Percentiles rank a stretch among this genome's conserved stretches.
Conservation (phyloP, 2,329 filamentous ascomycete species). For the Exophiala sideris region DNA sequence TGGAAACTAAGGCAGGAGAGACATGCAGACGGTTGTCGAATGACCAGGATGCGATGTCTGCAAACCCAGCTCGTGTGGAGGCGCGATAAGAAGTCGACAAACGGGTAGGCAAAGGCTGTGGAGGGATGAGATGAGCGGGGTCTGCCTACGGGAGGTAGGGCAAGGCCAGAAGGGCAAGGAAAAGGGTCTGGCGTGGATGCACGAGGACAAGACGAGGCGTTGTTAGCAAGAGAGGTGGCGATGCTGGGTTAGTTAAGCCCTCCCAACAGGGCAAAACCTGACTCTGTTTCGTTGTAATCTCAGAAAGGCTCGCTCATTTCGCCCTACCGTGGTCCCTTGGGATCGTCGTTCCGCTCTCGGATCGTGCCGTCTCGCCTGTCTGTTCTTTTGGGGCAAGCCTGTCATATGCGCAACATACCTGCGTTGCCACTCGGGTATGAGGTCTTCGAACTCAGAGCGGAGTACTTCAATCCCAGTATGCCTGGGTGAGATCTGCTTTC, state of each 20-base stretch:
- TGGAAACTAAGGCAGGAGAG: slow-evolving; percentile 1
- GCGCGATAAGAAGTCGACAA: slow-evolving; percentile 10
- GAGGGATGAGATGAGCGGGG: slow-evolving; percentile 2
- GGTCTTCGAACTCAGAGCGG: background rate
- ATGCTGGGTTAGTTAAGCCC: slow-evolving; percentile 12
- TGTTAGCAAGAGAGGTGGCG: slow-evolving; percentile 11
- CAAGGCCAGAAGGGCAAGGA: slow-evolving; percentile 3
- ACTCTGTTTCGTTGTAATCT: background rate
- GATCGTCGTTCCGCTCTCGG: slow-evolving; percentile 3
- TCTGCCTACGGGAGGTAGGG: slow-evolving; percentile 4
- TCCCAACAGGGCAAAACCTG: background rate
- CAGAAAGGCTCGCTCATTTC: background rate
- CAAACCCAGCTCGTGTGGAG: slow-evolving; percentile 9
- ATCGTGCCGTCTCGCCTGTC: slow-evolving; percentile 9
- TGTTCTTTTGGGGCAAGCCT: background rate
- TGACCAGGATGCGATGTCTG: slow-evolving; percentile 5
- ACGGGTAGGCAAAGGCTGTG: slow-evolving; percentile 7
- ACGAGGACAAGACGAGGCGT: slow-evolving; percentile 12
- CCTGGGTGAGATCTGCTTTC: background rate
- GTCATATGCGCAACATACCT: slow-evolving; percentile 14
- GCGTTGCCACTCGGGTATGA: background rate
- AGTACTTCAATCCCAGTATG: background rate
- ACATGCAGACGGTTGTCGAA: slow-evolving; percentile 4
- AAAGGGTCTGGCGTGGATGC: slow-evolving; percentile 5
- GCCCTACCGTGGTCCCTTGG: slow-evolving; percentile 2